Percentiles rank a stretch among this genome's conserved stretches.
phyloP scores from a whole-genome alignment of 1,284 basidiomycete genomes.

The Anthracocystis panici-leucophaei region DNA sequence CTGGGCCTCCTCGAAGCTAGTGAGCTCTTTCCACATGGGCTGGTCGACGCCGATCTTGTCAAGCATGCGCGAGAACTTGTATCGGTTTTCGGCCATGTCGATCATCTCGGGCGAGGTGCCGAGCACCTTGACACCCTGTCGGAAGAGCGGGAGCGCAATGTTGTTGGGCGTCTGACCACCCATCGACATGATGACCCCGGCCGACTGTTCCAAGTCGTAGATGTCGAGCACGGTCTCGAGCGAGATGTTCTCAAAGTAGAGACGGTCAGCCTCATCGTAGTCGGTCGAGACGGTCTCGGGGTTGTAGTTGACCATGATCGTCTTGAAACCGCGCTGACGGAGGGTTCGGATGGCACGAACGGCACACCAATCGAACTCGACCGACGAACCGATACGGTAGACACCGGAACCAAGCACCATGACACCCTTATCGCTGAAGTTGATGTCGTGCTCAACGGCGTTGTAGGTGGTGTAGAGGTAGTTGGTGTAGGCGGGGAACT shows the following conservation, averaged over 20 bases:
- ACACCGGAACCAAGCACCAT: constrained; percentile 98
- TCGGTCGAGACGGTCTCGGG: constrained; percentile 99
- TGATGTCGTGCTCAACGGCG: constrained; percentile 88
- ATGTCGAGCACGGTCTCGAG: constrained; percentile 97
- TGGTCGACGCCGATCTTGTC: constrained; percentile 99
- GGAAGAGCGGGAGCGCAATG: constrained; percentile 91
- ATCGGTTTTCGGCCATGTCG: constrained; percentile 97
- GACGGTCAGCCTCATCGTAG: constrained; percentile 96
- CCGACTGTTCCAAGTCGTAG: constrained; percentile 89
- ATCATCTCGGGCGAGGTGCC: constrained; percentile 99
- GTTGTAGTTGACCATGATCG: constrained; percentile 99
- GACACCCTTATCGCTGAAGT: constrained; percentile 89
- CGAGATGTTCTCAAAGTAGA: constrained; percentile 99
- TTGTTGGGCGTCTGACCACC: constrained; percentile 99
- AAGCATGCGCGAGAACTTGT: constrained; percentile 97
- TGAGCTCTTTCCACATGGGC: constrained; percentile 95
- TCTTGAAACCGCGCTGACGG: constrained; percentile 91
- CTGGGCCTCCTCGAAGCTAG: constrained; percentile 88
- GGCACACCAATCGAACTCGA: constrained; percentile 99
- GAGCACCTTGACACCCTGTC: constrained; percentile 97
- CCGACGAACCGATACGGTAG: constrained; percentile 97
- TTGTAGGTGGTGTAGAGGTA: constrained; percentile 99
- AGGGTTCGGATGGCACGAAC: constrained; percentile 95
- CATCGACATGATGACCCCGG: constrained; percentile 95
- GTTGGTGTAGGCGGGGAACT: constrained; percentile 98